A percentile compares a stretch with the other conserved stretches of the same genome.
Conservation (phyloP, 192 early-diverging fungal species). For the Spizellomyces punctatus region DNA sequence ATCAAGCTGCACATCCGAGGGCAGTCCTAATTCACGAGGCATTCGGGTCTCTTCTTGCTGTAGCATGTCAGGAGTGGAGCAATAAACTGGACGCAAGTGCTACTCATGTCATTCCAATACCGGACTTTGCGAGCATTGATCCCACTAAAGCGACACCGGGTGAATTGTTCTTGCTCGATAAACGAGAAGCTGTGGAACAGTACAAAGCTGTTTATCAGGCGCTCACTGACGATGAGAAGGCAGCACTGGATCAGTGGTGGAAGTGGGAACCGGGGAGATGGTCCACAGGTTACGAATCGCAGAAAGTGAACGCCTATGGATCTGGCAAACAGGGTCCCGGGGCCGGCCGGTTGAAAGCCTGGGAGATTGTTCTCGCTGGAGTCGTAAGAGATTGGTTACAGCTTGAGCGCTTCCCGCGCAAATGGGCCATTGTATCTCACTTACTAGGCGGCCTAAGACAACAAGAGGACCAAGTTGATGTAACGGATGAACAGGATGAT, state of each 20-base stretch:
- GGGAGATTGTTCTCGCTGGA: slow-evolving; percentile 55
- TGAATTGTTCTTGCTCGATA: not conserved
- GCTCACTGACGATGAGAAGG: slow-evolving; percentile 37
- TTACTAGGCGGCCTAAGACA: slow-evolving; percentile 18
- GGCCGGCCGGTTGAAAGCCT: slow-evolving; percentile 41
- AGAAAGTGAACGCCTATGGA: slow-evolving; percentile 3
- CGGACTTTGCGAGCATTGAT: not conserved
- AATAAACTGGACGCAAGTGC: not conserved
- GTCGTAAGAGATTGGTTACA: slow-evolving; percentile 41
- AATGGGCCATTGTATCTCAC: slow-evolving; percentile 33
- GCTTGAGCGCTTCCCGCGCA: slow-evolving; percentile 18
- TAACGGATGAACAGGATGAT: not conserved
- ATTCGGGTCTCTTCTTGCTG: slow-evolving; percentile 47
- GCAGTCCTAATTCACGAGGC: slow-evolving; percentile 35
- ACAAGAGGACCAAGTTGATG: slow-evolving; percentile 12
- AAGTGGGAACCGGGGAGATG: slow-evolving; percentile 51
- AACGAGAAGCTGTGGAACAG: slow-evolving; percentile 11
- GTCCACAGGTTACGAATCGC: slow-evolving; percentile 13
- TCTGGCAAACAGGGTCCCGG: slow-evolving; percentile 4
- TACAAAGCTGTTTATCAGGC: slow-evolving; percentile 21
- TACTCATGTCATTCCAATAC: slow-evolving; percentile 1
- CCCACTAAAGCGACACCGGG: not conserved
- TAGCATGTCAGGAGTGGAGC: slow-evolving; percentile 51
- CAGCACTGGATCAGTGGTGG: slow-evolving; percentile 54
- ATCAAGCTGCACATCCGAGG: slow-evolving; percentile 30